phyloP scores from a whole-genome alignment of 2,329 filamentous ascomycete species.

The Penicillium occitanis region DNA sequence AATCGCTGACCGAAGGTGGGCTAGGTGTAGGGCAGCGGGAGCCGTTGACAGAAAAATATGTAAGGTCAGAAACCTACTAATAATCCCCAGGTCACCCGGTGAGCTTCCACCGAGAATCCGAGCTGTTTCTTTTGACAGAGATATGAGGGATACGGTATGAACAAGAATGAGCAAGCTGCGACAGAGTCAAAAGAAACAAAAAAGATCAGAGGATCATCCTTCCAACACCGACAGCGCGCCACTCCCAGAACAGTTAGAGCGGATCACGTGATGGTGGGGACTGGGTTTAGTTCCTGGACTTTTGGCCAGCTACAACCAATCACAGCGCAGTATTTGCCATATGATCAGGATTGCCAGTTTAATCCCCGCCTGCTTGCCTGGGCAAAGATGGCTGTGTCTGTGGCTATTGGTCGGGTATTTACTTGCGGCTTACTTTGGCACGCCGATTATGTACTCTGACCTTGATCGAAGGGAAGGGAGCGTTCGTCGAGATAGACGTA shows the following conservation, averaged over 20 bases:
- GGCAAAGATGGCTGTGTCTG: neutral
- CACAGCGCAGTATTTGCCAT: neutral
- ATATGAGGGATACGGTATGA: neutral
- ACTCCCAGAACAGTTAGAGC: neutral
- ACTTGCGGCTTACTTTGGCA: neutral
- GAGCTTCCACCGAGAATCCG: neutral
- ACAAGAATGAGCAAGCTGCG: neutral
- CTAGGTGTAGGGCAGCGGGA: neutral
- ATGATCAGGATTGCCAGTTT: constrained; percentile 2
- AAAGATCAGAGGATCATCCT: constrained; percentile 1
- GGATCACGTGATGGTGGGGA: constrained; percentile 19
- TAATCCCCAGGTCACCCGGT: neutral
- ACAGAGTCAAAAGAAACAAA: neutral
- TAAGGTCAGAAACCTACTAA: neutral
- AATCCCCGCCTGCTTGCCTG: neutral
- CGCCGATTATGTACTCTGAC: neutral
- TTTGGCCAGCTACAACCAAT: constrained; percentile 20
- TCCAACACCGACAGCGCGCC: neutral
- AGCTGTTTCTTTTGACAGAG: neutral
- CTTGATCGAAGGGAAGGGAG: neutral
- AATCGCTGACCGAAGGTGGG: neutral
- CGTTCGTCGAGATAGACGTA: neutral
- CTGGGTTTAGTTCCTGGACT: constrained; percentile 13
- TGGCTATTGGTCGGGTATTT: neutral
- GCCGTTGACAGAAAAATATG: neutral